These are phyloP conservation scores for Eucalyptus cloeziana DNA, from an alignment of 345 rosid species.

Conservation along the genomic window DNA sequence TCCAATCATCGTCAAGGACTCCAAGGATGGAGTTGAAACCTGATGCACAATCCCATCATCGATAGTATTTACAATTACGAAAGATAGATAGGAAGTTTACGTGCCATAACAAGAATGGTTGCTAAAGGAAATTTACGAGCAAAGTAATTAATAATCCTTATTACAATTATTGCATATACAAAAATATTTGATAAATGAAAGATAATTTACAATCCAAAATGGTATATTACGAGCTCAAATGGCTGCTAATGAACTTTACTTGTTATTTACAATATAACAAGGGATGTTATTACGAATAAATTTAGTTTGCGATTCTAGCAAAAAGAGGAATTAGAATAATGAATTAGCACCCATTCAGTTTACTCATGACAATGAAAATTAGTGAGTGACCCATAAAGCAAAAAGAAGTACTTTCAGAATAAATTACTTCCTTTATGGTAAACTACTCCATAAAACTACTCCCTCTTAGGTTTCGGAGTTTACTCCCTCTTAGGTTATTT, in stretches of 20 bases:
- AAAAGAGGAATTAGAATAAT: not conserved
- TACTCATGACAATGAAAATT: not conserved
- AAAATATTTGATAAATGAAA: not conserved
- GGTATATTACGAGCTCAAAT: not conserved
- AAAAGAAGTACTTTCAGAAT: not conserved
- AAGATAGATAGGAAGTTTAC: not conserved
- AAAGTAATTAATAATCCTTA: not conserved
- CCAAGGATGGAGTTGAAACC: not conserved
- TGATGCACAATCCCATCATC: not conserved
- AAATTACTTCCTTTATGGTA: not conserved
- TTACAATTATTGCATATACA: not conserved
- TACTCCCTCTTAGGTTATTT: not conserved
- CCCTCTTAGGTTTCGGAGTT: not conserved
- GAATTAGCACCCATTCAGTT: not conserved
- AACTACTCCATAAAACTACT: not conserved
- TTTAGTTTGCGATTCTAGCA: not conserved
- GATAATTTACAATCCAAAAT: not conserved
- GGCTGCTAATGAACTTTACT: not conserved
- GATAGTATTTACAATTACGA: not conserved
- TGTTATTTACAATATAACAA: not conserved
- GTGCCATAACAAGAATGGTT: not conserved
- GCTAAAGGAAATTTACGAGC: not conserved
- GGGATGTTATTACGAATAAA: not conserved
- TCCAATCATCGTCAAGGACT: not conserved
- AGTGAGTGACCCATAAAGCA: not conserved